Conservation (phyloP, 352 stramenopile genomes). For the Phytophthora citrophthora region DNA sequence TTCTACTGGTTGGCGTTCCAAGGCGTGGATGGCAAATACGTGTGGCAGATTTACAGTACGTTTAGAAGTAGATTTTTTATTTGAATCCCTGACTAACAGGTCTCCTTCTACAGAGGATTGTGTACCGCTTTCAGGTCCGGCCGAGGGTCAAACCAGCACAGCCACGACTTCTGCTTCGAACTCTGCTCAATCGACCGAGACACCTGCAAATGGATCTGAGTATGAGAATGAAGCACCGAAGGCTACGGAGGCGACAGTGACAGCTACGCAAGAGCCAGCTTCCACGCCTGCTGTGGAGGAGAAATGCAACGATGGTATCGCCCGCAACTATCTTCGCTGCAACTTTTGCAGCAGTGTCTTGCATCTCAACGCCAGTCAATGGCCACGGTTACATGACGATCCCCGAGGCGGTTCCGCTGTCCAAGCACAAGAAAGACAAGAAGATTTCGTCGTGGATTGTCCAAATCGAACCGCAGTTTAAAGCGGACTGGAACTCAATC, state of each 20-base stretch:
- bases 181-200: neutral
- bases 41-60: slow-evolving; percentile 8
- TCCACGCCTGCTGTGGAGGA: neutral
- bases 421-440: slow-evolving; percentile 23
- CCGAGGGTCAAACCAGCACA: neutral
- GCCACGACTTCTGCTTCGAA: neutral
- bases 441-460: slow-evolving; percentile 32
- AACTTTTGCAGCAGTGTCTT: neutral
- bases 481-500: slow-evolving; percentile 29
- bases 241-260: neutral
- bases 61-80: neutral
- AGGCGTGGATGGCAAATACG: slow-evolving; percentile 1
- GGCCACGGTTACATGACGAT: slow-evolving; percentile 40
- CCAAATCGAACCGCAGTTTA: slow-evolving; percentile 36
- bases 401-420: slow-evolving; percentile 5
- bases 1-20: neutral
- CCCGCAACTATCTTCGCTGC: neutral
- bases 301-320: slow-evolving; percentile 4
- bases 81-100: too few species aligned
- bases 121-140: neutral
- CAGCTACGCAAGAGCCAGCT: neutral
- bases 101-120: neutral
- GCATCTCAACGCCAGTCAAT: neutral
- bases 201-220: neutral
- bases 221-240: neutral